phyloP scores from a whole-genome alignment of 2,329 filamentous ascomycete genomes.

The Cercospora sesami region DNA sequence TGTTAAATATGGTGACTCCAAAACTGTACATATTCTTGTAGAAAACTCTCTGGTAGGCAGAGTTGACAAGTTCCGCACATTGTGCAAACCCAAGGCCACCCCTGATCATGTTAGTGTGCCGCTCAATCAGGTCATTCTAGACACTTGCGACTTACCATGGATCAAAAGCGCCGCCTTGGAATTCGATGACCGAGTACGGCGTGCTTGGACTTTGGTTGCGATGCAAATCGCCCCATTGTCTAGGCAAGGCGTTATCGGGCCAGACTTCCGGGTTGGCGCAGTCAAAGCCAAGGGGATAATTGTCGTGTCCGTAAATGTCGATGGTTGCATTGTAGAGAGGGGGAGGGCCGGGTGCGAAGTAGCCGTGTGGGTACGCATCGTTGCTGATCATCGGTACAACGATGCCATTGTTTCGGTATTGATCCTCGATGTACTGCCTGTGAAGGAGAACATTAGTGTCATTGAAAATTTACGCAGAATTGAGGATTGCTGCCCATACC shows the following conservation, averaged over 20 bases:
- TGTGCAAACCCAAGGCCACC: constrained; percentile 69
- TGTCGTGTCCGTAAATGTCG: constrained; percentile 66
- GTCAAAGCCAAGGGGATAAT: constrained; percentile 62
- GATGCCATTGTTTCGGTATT: constrained; percentile 67
- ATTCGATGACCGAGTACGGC: constrained; percentile 64
- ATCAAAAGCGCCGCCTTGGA: constrained; percentile 59
- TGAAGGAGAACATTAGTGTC: constrained; percentile 41
- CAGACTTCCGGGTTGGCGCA: constrained; percentile 63
- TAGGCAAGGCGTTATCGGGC: constrained; percentile 59
- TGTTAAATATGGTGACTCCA: constrained; percentile 66
- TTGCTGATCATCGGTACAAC: constrained; percentile 75
- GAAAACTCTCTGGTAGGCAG: constrained; percentile 76
- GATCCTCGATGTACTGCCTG: constrained; percentile 57
- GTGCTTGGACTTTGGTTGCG: constrained; percentile 63
- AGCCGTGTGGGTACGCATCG: constrained; percentile 62
- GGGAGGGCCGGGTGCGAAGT: constrained; percentile 62
- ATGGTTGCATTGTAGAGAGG: constrained; percentile 41
- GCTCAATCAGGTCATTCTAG: background rate
- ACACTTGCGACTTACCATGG: constrained; percentile 52
- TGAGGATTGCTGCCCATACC: constrained; percentile 46
- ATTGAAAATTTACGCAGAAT: no score
- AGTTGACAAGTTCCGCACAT: constrained; percentile 65
- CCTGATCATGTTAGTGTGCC: background rate
- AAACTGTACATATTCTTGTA: constrained; percentile 58
- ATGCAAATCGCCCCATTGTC: constrained; percentile 57